These are phyloP conservation scores for Monosporascus sp. DNA, from an alignment of 2,329 filamentous ascomycete species.

Conservation along the genomic window DNA sequence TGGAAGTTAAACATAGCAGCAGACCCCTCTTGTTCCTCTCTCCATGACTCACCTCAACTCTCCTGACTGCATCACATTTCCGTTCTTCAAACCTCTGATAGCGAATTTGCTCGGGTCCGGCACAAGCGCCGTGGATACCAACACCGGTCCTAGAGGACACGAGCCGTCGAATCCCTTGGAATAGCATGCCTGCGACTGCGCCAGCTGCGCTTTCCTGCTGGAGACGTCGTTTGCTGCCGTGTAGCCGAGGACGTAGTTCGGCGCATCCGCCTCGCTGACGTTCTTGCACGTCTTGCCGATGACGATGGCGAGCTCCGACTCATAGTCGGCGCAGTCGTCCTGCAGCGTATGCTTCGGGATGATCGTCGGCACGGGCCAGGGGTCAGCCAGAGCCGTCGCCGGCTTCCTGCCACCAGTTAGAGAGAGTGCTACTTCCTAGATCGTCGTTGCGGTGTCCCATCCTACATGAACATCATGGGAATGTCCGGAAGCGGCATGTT, in stretches of 20 bases:
- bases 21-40: background rate
- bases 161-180: constrained; percentile 56
- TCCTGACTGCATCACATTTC: constrained; percentile 44
- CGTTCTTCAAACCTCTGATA: constrained; percentile 44
- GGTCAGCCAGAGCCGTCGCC: constrained; percentile 47
- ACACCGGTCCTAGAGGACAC: constrained; percentile 48
- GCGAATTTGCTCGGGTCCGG: constrained; percentile 36
- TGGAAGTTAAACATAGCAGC: constrained; percentile 9
- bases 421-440: constrained; percentile 1
- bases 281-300: constrained; percentile 48
- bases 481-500: constrained; percentile 47
- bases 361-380: constrained; percentile 45
- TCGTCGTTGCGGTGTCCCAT: background rate
- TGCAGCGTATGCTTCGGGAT: constrained; percentile 50
- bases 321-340: constrained; percentile 53
- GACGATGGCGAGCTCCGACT: constrained; percentile 54
- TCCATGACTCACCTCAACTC: constrained; percentile 20
- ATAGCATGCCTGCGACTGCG: constrained; percentile 51
- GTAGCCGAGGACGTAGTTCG: constrained; percentile 60
- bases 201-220: constrained; percentile 50
- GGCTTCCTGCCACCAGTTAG: constrained; percentile 39
- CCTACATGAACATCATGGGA: constrained; percentile 50
- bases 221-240: constrained; percentile 61
- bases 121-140: constrained; percentile 40
- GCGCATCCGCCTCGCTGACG: constrained; percentile 49